phyloP scores from a whole-genome alignment of 106 monocot genomes.

The Vanilla planifolia region DNA sequence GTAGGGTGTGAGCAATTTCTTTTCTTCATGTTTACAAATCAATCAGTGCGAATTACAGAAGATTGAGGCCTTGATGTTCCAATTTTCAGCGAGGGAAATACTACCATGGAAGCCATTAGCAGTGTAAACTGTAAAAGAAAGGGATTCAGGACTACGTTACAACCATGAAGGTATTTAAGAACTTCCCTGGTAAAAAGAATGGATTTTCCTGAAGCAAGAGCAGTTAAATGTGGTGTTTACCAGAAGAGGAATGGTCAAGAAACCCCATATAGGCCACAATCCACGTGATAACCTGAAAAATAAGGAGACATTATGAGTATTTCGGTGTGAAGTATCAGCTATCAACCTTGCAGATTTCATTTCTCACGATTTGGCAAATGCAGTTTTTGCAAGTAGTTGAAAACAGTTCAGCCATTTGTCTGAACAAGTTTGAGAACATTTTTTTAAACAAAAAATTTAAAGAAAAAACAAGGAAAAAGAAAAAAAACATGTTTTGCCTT shows the following conservation, averaged over 20 bases:
- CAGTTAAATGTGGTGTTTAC: not conserved
- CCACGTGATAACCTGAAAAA: constrained; percentile 21
- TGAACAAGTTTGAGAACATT: not conserved
- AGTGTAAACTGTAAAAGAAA: constrained; percentile 18
- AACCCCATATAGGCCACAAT: constrained; percentile 20
- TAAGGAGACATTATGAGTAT: no score
- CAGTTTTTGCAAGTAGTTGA: not conserved
- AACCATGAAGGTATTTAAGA: not conserved
- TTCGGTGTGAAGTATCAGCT: no score
- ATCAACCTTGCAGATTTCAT: not conserved
- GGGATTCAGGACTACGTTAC: not conserved
- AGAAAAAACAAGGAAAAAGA: no score
- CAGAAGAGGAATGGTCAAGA: constrained; percentile 19
- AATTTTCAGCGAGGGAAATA: constrained; percentile 13
- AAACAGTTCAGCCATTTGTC: not conserved
- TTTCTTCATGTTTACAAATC: not conserved
- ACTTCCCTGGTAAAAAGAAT: not conserved
- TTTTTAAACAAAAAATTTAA: not conserved
- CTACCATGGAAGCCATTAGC: constrained; percentile 15
- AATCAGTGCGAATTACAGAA: constrained; percentile 13
- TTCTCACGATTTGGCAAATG: not conserved
- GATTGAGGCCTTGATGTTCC: constrained; percentile 13
- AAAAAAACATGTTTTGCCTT: no score
- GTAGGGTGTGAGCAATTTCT: no score
- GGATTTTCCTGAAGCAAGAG: not conserved